Evolutionary conservation across 441 rosid genomes (phyloP), one percentile per base, ranked within the genome.

Genomic region (Populus hybrid): DNA sequence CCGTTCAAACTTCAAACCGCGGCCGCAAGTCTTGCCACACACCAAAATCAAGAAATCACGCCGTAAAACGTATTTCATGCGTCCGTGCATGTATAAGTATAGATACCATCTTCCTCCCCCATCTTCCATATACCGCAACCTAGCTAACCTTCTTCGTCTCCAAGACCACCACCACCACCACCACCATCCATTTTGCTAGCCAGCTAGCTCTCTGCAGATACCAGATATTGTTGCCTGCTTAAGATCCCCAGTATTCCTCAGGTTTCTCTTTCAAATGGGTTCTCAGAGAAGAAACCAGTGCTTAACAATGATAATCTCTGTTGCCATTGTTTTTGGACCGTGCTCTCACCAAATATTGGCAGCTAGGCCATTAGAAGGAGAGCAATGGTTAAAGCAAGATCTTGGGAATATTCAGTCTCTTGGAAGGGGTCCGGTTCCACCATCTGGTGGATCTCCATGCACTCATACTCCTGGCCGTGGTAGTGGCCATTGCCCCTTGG

Each of bases 391-490:
- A 4, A 16, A 53, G 68, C 38, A 34, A 3, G 57, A 53, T 23
- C 21, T 81, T 12, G 26, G 40, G 6, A 46, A 46, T 46, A 21
- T 87, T 14, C 86, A 82, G 36, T 80, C 85, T 20, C 87, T 88
- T 10, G 75, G 24, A 6, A 84, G 82, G 77, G 93, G 87, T 18
- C 77, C 79, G 3, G 89, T 87, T 77, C 84, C 90, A 5, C 77
- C 85, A 0, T 76, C 85, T 0, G 35, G 35, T 0, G 36, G 75
- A 6, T 87, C 85, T 11, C 76, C 84, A 14, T 86, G 89, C 84
- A 84, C 89, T 0, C 14, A 81, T 74, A 80, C 82, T 18, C 90
- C 89, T 0, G 69, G 75, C 12, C 30, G 5, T 3, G 67, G 70
- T 67, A 40, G 6, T 1, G 26, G 26, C 26, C 26, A 26, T 26